Conservation (phyloP, 75 land plant genomes). For the Picea glauca region DNA sequence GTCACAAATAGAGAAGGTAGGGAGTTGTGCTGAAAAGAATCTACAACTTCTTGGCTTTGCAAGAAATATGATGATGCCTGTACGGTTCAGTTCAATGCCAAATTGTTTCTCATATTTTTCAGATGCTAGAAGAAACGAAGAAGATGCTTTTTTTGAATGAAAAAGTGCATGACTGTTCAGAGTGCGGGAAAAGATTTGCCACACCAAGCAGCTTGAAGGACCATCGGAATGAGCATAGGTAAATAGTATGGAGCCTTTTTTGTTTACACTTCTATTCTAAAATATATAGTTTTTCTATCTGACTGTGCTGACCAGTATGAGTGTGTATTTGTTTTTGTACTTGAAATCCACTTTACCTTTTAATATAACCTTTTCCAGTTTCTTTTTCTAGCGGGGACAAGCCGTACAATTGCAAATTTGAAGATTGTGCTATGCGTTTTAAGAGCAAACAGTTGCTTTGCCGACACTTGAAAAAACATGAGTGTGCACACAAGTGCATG, state of each 20-base stretch:
- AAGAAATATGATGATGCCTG: neutral
- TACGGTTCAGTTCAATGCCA: neutral
- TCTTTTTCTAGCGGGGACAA: slow-evolving; percentile 22
- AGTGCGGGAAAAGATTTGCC: slow-evolving; percentile 17
- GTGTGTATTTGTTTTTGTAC: neutral
- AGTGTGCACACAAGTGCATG: slow-evolving; percentile 27
- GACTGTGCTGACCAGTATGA: neutral
- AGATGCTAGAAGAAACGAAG: slow-evolving; percentile 40
- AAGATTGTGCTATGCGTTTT: slow-evolving; percentile 18
- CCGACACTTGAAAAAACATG: slow-evolving; percentile 32
- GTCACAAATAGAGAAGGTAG: slow-evolving; percentile 26
- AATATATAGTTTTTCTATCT: neutral
- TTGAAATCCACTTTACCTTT: neutral
- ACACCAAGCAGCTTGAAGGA: slow-evolving; percentile 31
- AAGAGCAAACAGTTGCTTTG: slow-evolving; percentile 30
- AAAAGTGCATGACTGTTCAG: slow-evolving; percentile 25
- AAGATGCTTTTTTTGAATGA: slow-evolving; percentile 25
- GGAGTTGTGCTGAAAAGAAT: no score
- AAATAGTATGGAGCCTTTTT: neutral
- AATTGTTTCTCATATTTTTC: neutral
- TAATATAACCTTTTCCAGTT: neutral
- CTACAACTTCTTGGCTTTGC: neutral
- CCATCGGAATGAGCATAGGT: slow-evolving; percentile 35
- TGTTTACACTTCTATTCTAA: neutral
- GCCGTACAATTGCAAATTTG: slow-evolving; percentile 36